Base-by-base conservation (phyloP, 1,139 yeast genomes). In the Magnusiomyces sp. region DNA sequence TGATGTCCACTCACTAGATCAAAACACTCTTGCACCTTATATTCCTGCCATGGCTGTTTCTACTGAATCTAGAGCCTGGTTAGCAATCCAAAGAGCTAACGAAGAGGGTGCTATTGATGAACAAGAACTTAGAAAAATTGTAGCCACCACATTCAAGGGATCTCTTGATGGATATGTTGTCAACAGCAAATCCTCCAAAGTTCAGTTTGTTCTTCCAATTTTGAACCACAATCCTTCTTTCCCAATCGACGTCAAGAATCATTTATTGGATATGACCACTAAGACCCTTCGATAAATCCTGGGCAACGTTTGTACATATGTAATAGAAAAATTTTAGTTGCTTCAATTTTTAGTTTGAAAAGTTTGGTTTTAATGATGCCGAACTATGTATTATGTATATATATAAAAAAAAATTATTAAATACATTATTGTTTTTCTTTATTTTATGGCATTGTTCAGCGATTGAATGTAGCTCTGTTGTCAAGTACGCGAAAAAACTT, bases 261-360 rank as follows among this genome's bases (percentile, higher is more conserved):
- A 61, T 39, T 46, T 63, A 33, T 53, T 60, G 13, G 52, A 55
- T 29, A 55, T 63, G n/a, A 64, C 63, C 1, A 52, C 61, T 10
- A 23, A 23, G 29, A 23, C 29, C 7, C 29, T 23, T 23, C 29
- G 29, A 23, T 23, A 23, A 23, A 23, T 7, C 29, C 29, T 23
- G 29, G 7, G 29, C 29, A 23, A 23, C 29, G 4, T 23, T 5
- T 23, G 29, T 23, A 23, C 29, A 23, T 23, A 23, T 23, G 29
- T 23, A 23, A 23, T 7, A 7, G 29, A 7, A 23, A 23, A 23
- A 23, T 5, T 5, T 7, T 23, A 23, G 29, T 23, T 23, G 29
- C 29, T 23, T 23, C 7, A 5, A 23, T 23, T 23, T 23, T 23
- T 23, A 23, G 7, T 23, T 23, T 23, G 29, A 5, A 7, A 23